Evolutionary conservation across 164 flowering plant species (phyloP), one percentile per base, ranked within the genome.

Genomic region (Tinospora cordifolia): DNA sequence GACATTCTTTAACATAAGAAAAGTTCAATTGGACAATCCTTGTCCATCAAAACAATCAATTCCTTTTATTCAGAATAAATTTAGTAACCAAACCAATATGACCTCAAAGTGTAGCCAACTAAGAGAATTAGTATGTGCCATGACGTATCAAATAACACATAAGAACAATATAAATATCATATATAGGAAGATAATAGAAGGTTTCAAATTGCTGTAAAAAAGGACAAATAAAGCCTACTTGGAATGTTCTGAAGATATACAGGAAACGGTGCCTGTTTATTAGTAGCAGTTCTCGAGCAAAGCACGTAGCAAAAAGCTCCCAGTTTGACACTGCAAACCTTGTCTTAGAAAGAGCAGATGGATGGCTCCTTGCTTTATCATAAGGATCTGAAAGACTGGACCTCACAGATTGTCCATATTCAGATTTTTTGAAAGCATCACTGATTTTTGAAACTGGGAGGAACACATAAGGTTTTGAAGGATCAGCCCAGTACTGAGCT

Each of bases 391-490:
- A 67, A 64, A 87, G 82, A 19, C 30, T 19, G 51, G 87, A 66
- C 41, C 75, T 38, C 69, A 85, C 21, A 68, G 75, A 70, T 66
- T 39, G 80, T 57, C 95, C 93, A 73, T 75, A 81, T 74, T 70
- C 73, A 49, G 95, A 89, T 8, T 70, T 79, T 60, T 66, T 81
- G 73, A 84, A 91, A 34, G 89, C 92, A 72, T 81, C 83, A 46
- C 95, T 87, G 66, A 89, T 88, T 76, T 81, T 79, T 69, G 83
- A 62, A 79, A 77, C 88, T 21, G 91, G 74, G 64, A 90, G 25
- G 69, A 75, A 91, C 13, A 22, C 78, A 67, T 91, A 86, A 5
- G 90, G 92, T 72, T 72, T 86, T 64, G 90, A 83, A 71, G 78
- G 60, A 82, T 91, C 86, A 68, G n/a, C 68, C 89, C 87, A 83